Base-by-base conservation (phyloP, 1,284 basidiomycete species). In the Leccinum variabile region DNA sequence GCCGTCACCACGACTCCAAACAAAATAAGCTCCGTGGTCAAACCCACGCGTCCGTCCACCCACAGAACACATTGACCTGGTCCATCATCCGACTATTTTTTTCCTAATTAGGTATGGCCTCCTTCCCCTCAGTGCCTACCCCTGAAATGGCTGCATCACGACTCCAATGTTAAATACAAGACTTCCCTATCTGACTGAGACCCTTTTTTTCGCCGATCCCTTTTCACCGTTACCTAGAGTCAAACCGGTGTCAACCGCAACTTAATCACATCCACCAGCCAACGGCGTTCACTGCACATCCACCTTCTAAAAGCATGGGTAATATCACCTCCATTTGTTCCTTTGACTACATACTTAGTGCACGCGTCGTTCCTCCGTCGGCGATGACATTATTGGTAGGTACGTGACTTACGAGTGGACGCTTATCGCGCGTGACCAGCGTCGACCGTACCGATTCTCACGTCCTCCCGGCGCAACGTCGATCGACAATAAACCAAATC, bases 31-130 rank as follows among this genome's bases (percentile, higher is more conserved):
- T 59, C 62, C 65, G 53, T 66, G 35, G 30, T 44, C 55, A 25
- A 4, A 55, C 11, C 57, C 69, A 71, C 60, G 68, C 61, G 62
- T 39, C 37, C 11, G 4, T 54, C 65, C 69, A 30, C 56, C 67
- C 54, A 4, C 58, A 70, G 56, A 62, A 62, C 69, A 59, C 68
- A 64, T 68, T 69, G 61, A 56, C 58, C n/a, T n/a, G n/a, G n/a
- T n/a, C n/a, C n/a, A 58, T 59, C 49, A 18, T 37, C 13, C 52
- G 56, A 66, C 59, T 46, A 46, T 46, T 35, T 46, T 14, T 7
- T 18, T 33, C 9, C 39, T 13, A 55, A 46, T 54, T 52, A 1
- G 3, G 56, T 39, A 46, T 41, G 14, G 8, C 25, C 16, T n/a
- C 32, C 54, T 16, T 37, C 33, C 44, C 39, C 28, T 56, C n/a